Conservation (phyloP, 306 rosid species). For the Hippophae gyantsensis region DNA sequence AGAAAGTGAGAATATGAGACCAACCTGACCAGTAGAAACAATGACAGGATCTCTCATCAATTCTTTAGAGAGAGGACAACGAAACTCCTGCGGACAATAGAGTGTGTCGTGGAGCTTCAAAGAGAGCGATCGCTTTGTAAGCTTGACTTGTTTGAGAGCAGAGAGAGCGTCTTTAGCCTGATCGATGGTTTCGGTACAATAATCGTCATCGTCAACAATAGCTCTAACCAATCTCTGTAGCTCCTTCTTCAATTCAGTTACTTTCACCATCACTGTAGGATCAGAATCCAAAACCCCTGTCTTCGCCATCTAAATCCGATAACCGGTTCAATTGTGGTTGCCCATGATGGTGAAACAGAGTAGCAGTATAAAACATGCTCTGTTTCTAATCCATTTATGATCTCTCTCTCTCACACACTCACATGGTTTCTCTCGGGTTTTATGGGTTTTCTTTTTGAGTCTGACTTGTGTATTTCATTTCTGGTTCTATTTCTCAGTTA, state of each 20-base stretch:
- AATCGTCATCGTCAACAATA: slow-evolving; percentile 61
- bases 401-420: background rate
- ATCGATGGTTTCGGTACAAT: slow-evolving; percentile 43
- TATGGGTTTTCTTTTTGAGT: too few species aligned
- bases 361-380: slow-evolving; percentile 21
- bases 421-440: too few species aligned
- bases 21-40: slow-evolving; percentile 76
- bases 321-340: background rate
- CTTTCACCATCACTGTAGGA: slow-evolving; percentile 38
- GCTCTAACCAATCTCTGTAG: slow-evolving; percentile 50
- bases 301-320: slow-evolving; percentile 45
- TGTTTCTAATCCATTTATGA: slow-evolving; percentile 10
- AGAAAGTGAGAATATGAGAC: slow-evolving; percentile 17
- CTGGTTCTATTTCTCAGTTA: too few species aligned
- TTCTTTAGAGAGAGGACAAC: slow-evolving; percentile 75
- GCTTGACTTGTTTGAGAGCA: slow-evolving; percentile 52
- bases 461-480: too few species aligned
- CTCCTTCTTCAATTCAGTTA: slow-evolving; percentile 68
- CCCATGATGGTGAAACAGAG: slow-evolving; percentile 31
- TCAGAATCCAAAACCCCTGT: slow-evolving; percentile 56
- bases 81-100: slow-evolving; percentile 57
- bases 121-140: slow-evolving; percentile 42
- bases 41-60: slow-evolving; percentile 93
- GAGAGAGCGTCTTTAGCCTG: slow-evolving; percentile 45
- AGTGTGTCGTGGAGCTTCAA: slow-evolving; percentile 33